These are phyloP conservation scores for Eutrema salsugineum DNA, from an alignment of 441 rosid species.

Conservation along the genomic window DNA sequence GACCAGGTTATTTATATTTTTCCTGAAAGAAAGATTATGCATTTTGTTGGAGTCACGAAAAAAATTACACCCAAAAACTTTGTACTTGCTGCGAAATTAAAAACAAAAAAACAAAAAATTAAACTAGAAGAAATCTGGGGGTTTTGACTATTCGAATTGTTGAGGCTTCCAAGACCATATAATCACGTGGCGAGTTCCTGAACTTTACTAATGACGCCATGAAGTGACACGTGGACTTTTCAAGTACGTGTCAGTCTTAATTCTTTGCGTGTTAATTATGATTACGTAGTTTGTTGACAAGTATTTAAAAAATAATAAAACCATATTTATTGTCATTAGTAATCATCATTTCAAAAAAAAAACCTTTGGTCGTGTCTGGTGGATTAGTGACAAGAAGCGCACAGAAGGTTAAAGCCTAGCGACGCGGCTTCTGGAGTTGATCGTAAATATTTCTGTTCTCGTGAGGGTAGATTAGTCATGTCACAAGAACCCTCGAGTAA, in stretches of 20 bases:
- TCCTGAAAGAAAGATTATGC: neutral
- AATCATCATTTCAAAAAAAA: neutral
- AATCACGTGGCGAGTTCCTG: conserved; percentile 11
- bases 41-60: neutral
- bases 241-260: conserved; percentile 21
- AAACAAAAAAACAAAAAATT: no score
- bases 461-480: neutral
- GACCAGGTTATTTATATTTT: neutral
- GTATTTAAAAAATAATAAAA: neutral
- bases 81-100: neutral
- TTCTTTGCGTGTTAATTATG: conserved; percentile 25
- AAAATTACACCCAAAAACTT: neutral
- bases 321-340: neutral
- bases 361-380: conserved; percentile 15
- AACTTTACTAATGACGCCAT: neutral
- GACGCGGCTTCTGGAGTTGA: conserved; percentile 9
- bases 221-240: neutral
- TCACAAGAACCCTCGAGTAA: neutral
- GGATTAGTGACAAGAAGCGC: conserved; percentile 24
- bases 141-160: conserved; percentile 11
- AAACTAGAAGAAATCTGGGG: neutral
- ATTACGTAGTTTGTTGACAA: conserved; percentile 30
- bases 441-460: neutral
- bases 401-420: conserved; percentile 12
- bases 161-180: neutral